A percentile compares a stretch with the other conserved stretches of the same genome.
Conservation (phyloP, 2,329 filamentous ascomycete species). For the Pestalotiopsis sp. region DNA sequence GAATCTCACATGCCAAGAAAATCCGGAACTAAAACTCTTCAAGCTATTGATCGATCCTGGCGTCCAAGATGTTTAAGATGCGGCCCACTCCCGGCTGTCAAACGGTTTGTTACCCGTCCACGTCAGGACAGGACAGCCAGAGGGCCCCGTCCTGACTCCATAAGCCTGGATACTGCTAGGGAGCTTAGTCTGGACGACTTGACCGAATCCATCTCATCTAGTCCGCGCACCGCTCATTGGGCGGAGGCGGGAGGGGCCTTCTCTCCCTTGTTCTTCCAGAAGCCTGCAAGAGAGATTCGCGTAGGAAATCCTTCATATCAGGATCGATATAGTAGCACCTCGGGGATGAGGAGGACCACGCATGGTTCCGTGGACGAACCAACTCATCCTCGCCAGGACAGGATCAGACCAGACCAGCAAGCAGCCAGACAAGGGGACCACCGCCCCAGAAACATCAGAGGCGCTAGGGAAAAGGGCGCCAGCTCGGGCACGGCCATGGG, state of each 20-base stretch:
- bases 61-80: neutral
- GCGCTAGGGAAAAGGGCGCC: neutral
- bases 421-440: neutral
- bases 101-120: slow-evolving; percentile 11
- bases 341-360: neutral
- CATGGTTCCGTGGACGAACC: neutral
- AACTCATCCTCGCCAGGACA: neutral
- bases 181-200: neutral
- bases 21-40: slow-evolving; percentile 1
- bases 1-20: slow-evolving; percentile 6
- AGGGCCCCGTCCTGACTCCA: neutral
- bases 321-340: neutral
- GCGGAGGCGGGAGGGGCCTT: neutral
- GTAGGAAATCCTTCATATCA: neutral
- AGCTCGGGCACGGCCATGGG: neutral
- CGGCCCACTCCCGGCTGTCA: slow-evolving; percentile 2
- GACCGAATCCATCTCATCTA: neutral
- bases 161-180: neutral
- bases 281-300: neutral
- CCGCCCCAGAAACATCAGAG: neutral
- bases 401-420: too few relatives aligned
- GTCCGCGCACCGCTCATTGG: neutral
- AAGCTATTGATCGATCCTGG: slow-evolving; percentile 1
- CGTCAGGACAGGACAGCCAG: neutral
- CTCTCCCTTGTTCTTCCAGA: neutral